Evolutionary conservation across 345 rosid genomes (phyloP).

Genomic region (Atalantia buxifolia): DNA sequence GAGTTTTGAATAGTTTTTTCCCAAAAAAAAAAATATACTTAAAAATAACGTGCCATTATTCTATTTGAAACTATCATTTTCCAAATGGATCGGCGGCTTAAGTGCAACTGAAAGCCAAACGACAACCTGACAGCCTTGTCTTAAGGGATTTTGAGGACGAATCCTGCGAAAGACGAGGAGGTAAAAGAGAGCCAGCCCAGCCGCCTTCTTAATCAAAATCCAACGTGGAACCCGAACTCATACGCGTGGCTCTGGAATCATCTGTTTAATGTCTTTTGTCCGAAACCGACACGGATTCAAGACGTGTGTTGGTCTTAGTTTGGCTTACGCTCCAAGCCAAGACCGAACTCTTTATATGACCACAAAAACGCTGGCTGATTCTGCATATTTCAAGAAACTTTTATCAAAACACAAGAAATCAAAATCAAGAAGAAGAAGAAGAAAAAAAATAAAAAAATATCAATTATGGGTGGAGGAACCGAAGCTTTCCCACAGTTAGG

Average conservation of each 20-base stretch:
- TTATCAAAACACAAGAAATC: neutral
- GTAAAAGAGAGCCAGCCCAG: neutral
- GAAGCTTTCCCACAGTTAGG: constrained; percentile 90
- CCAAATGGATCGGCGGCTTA: no score
- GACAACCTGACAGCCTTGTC: no score
- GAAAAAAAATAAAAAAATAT: neutral
- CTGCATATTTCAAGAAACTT: neutral
- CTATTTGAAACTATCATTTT: neutral
- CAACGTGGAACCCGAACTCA: neutral
- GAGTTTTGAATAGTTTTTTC: no score
- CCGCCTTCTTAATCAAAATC: neutral
- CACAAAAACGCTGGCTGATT: neutral
- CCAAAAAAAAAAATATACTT: rapidly evolving
- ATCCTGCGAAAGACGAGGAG: no score
- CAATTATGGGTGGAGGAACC: constrained; percentile 66
- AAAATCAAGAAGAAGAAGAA: neutral
- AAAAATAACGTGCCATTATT: neutral
- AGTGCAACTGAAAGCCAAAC: no score
- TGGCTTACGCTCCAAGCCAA: constrained; percentile 51
- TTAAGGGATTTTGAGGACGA: no score
- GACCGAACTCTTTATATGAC: constrained; percentile 10
- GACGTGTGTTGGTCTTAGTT: neutral
- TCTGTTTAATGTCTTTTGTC: neutral
- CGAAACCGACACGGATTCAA: neutral
- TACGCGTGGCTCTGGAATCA: neutral